These are phyloP conservation scores for Tephrocybe sp. DNA, from an alignment of 768 basidiomycete species.

Conservation along the genomic window DNA sequence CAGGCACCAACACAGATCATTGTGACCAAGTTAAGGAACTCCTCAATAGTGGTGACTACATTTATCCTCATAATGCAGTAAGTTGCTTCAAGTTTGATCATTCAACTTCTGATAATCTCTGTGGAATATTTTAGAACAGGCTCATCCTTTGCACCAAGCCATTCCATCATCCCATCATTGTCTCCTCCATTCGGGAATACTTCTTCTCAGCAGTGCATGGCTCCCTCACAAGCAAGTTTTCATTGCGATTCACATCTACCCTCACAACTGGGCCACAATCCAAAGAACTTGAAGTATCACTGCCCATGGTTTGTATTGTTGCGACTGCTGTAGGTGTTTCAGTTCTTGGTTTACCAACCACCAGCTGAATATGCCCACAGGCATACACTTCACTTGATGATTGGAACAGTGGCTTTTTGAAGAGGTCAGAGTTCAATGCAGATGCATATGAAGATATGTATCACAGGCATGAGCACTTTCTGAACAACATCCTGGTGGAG, in stretches of 20 bases:
- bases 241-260: not conserved
- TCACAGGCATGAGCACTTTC: slow-evolving; percentile 5
- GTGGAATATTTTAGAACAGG: too few species aligned
- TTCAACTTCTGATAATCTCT: too few species aligned
- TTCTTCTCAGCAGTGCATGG: not conserved
- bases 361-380: not conserved
- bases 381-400: not conserved
- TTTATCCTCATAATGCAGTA: too few species aligned
- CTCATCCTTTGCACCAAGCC: too few species aligned
- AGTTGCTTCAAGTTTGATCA: too few species aligned
- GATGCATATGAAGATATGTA: slow-evolving; percentile 10
- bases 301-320: not conserved
- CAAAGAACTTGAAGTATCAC: slow-evolving; percentile 2
- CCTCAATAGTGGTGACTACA: too few species aligned
- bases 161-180: too few species aligned
- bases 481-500: not conserved
- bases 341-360: not conserved
- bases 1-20: too few species aligned
- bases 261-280: not conserved
- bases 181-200: not conserved
- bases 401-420: not conserved
- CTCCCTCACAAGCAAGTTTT: not conserved
- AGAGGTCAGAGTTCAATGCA: slow-evolving; percentile 8
- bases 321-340: slow-evolving; percentile 5
- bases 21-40: too few species aligned